Evolutionary conservation across 805 yeast species (phyloP).

Genomic region (Saccharomycopsis lassenensis): DNA sequence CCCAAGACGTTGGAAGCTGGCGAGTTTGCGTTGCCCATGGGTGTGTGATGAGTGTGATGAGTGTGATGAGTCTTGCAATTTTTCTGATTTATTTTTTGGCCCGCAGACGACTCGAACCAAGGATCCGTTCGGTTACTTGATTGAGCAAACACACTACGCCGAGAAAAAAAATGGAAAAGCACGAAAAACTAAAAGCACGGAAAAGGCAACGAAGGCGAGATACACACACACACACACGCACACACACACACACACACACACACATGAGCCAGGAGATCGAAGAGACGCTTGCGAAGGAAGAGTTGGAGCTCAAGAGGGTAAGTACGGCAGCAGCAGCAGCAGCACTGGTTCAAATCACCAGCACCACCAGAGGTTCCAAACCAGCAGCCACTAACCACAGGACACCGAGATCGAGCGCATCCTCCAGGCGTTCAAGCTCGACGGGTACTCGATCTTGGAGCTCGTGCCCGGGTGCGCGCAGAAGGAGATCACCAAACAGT

Average conservation of each 20-base stretch:
- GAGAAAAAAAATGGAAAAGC: too few species aligned
- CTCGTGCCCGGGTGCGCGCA: constrained; percentile 31
- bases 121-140: too few species aligned
- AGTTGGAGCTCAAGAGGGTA: constrained; percentile 8
- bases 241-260: too few species aligned
- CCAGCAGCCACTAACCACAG: constrained; percentile 15
- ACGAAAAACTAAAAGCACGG: too few species aligned
- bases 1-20: constrained; percentile 67
- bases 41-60: too few species aligned
- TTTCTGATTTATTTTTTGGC: too few species aligned
- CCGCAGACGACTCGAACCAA: too few species aligned
- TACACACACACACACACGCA: too few species aligned
- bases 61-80: too few species aligned
- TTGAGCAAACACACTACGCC: too few species aligned
- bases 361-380: not conserved
- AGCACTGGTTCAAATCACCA: not conserved
- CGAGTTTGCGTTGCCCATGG: constrained; percentile 5
- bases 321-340: not conserved
- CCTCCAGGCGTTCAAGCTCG: constrained; percentile 35
- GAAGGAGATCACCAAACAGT: constrained; percentile 34
- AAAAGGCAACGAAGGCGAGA: too few species aligned
- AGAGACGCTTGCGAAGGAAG: constrained; percentile 14
- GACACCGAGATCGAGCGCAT: constrained; percentile 50
- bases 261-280: constrained; percentile 12
- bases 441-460: constrained; percentile 45